phyloP scores from a whole-genome alignment of 441 rosid species.

The Erodium texanum region DNA sequence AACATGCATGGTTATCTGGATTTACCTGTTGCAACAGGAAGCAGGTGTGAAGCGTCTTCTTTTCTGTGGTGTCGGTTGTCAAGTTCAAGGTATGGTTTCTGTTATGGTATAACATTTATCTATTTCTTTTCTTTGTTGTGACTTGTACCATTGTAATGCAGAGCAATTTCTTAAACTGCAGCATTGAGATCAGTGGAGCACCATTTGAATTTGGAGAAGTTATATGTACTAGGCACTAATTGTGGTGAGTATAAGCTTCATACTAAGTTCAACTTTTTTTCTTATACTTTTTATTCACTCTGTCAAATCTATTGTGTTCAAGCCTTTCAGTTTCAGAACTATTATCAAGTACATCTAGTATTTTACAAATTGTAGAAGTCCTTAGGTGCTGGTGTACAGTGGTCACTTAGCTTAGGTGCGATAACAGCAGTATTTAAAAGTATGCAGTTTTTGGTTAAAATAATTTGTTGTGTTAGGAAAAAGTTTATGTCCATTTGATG shows the following conservation, averaged over 20 bases:
- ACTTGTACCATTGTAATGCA: conserved; percentile 75
- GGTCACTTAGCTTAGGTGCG: too few relatives aligned
- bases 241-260: conserved; percentile 48
- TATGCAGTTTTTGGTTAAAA: background rate
- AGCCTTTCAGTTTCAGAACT: too few relatives aligned
- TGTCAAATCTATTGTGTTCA: too few relatives aligned
- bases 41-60: conserved; percentile 93
- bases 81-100: conserved; percentile 67
- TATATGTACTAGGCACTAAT: conserved; percentile 89
- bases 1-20: background rate
- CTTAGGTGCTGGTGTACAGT: too few relatives aligned
- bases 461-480: background rate
- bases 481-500: background rate
- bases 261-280: background rate
- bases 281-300: background rate
- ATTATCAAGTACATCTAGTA: too few relatives aligned
- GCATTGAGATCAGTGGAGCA: conserved; percentile 90
- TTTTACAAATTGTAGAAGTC: too few relatives aligned
- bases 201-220: conserved; percentile 77
- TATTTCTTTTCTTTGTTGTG: conserved; percentile 31
- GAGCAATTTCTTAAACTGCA: conserved; percentile 84
- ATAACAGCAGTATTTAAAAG: too few relatives aligned
- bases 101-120: conserved; percentile 15
- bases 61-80: conserved; percentile 96
- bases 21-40: conserved; percentile 37